Conservation (phyloP, 2,329 filamentous ascomycete genomes). For the Periconia sp. region DNA sequence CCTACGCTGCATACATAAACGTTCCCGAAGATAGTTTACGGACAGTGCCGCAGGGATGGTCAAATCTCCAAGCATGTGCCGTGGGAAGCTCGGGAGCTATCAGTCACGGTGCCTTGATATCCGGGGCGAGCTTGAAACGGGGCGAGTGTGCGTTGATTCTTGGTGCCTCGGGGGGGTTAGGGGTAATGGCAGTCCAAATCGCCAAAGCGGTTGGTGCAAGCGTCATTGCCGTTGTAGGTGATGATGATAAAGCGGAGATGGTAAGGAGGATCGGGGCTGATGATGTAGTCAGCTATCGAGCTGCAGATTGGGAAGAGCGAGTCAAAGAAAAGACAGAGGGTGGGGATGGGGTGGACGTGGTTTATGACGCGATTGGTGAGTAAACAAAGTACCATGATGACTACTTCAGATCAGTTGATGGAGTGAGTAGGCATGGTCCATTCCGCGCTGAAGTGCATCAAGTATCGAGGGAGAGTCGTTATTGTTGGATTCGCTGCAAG, state of each 20-base stretch:
- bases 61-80: slow-evolving; percentile 54
- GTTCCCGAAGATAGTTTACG: slow-evolving; percentile 46
- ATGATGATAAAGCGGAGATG: slow-evolving; percentile 48
- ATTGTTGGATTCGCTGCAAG: slow-evolving; percentile 62
- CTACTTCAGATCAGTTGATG: neutral
- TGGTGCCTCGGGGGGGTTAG: slow-evolving; percentile 58
- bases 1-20: slow-evolving; percentile 56
- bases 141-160: slow-evolving; percentile 58
- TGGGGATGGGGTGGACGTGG: slow-evolving; percentile 57
- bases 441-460: slow-evolving; percentile 52
- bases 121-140: slow-evolving; percentile 44
- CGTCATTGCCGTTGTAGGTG: slow-evolving; percentile 58
- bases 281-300: slow-evolving; percentile 46
- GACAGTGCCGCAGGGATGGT: slow-evolving; percentile 50
- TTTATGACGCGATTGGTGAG: slow-evolving; percentile 58
- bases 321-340: slow-evolving; percentile 52
- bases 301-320: slow-evolving; percentile 52
- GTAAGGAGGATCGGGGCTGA: slow-evolving; percentile 46
- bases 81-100: slow-evolving; percentile 58
- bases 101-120: slow-evolving; percentile 54
- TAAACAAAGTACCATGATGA: neutral
- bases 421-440: neutral
- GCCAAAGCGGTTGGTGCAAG: slow-evolving; percentile 55
- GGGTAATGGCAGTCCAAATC: slow-evolving; percentile 59
- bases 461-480: slow-evolving; percentile 57